These are phyloP conservation scores for Corynespora cassiicola DNA, from an alignment of 2,329 filamentous ascomycete genomes.

Conservation along the genomic window DNA sequence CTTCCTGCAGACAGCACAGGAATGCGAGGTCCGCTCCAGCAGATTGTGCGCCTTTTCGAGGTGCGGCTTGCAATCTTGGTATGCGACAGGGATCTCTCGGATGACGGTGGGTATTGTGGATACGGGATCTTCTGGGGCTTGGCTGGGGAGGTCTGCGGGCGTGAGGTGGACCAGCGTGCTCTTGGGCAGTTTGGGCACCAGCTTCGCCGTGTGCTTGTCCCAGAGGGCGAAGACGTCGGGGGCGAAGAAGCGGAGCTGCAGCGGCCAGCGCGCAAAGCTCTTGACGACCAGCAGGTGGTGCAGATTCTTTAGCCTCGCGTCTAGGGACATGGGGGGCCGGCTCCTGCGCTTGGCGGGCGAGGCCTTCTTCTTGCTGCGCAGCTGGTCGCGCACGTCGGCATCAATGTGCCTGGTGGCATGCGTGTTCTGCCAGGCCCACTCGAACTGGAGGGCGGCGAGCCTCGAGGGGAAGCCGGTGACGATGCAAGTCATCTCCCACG, in stretches of 20 bases:
- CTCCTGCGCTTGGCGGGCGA: conserved; percentile 46
- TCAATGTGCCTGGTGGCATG: conserved; percentile 82
- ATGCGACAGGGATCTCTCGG: conserved; percentile 59
- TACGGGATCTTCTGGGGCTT: conserved; percentile 12
- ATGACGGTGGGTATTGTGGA: conserved; percentile 35
- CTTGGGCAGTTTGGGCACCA: conserved; percentile 28
- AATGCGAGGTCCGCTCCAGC: conserved; percentile 24
- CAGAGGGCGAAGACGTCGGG: conserved; percentile 73
- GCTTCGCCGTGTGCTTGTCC: conserved; percentile 58
- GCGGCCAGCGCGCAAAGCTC: conserved; percentile 84
- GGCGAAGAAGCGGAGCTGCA: conserved; percentile 80
- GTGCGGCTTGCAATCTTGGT: conserved; percentile 56
- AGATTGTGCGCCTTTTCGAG: conserved; percentile 57
- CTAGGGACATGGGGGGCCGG: conserved; percentile 66
- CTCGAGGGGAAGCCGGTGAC: conserved; percentile 89
- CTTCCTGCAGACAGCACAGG: conserved; percentile 59
- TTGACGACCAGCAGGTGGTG: conserved; percentile 79
- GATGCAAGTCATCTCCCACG: conserved; percentile 81
- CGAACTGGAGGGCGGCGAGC: conserved; percentile 89
- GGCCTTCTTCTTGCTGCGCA: conserved; percentile 35
- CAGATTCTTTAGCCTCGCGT: conserved; percentile 77
- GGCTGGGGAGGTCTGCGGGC: conserved; percentile 31
- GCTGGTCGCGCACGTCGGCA: conserved; percentile 33
- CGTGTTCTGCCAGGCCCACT: conserved; percentile 94
- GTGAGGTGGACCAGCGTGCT: conserved; percentile 37